Base-by-base conservation (phyloP, 352 stramenopile species). In the Globisporangium rhizosaccharum region DNA sequence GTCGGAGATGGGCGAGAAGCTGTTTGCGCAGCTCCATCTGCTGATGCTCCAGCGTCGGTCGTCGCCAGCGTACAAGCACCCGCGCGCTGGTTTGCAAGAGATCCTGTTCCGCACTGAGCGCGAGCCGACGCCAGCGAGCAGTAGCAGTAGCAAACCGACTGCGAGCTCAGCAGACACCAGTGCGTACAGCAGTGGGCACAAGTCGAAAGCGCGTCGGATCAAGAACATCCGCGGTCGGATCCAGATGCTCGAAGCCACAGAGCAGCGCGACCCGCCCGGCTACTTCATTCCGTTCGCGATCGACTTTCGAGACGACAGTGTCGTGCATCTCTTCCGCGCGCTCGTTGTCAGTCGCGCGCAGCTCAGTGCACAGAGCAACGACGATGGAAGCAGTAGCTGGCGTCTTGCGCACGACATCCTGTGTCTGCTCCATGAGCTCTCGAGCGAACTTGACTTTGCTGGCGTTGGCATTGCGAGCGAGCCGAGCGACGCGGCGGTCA, bases 241-340 rank as follows among this genome's bases (percentile, higher is more conserved):
- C 20, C 71, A 72, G 53, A 69, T 71, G 53, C 47, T 87, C 30
- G 60, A 76, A 18, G 61, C 73, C 12, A 41, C 82, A 46, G 37
- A 51, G 25, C 20, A 65, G 10, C 55, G 57, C 9, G 79, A 92
- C 72, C 58, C 58, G 45, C 66, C 65, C 17, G 82, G 79, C 17
- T 83, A 87, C 51, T 66, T 79, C 37, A 68, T 89, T 41, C 82
- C 82, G 1, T 91, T 87, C 63, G 85, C 67, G 42, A 56, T 82
- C 11, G 77, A 88, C 57, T 88, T 89, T 59, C 56, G 69, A 12
- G 72, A 85, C 37, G 25, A 64, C 5, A 73, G 76, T n/a, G 37
- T 86, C 20, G 44, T 78, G 8, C 62, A 70, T 26, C 63, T 79
- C 61, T 52, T 81, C 14, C 51, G 48, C 54, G 70, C 68, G 33